Conservation (phyloP, 192 early-diverging fungal species). For the Podila horticola region DNA sequence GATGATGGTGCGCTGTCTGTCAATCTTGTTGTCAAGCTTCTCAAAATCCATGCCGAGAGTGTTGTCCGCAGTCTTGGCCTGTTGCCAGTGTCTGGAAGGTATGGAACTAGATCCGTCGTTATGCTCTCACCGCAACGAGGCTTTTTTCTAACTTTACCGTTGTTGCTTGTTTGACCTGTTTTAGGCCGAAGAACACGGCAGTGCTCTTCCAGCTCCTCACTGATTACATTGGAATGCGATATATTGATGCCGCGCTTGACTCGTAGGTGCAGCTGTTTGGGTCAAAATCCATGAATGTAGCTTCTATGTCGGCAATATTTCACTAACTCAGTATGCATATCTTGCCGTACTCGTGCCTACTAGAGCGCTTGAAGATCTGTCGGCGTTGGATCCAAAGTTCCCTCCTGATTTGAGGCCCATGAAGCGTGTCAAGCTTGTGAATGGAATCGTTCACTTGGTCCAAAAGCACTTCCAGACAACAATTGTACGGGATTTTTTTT, state of each 20-base stretch:
- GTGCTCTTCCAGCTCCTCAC: slow-evolving; percentile 80
- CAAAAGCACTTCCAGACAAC: slow-evolving; percentile 85
- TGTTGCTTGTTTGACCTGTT: not conserved
- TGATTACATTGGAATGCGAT: slow-evolving; percentile 82
- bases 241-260: slow-evolving; percentile 87
- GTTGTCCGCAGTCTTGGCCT: slow-evolving; percentile 84
- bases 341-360: no score
- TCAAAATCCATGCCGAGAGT: slow-evolving; percentile 81
- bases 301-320: not conserved
- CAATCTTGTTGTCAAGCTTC: slow-evolving; percentile 60
- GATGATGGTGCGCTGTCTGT: slow-evolving; percentile 56
- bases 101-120: not conserved
- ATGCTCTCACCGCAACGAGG: no score
- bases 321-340: no score
- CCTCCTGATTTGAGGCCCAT: slow-evolving; percentile 77
- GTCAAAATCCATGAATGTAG: not conserved
- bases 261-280: slow-evolving; percentile 38
- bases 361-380: slow-evolving; percentile 74
- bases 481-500: slow-evolving; percentile 59
- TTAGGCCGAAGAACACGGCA: slow-evolving; percentile 71
- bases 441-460: slow-evolving; percentile 77
- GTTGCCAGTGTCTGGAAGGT: slow-evolving; percentile 69
- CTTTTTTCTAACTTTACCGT: not conserved
- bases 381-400: slow-evolving; percentile 62
- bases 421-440: slow-evolving; percentile 69